Conservation (phyloP, 2,329 filamentous ascomycete species). For the Penicillium sp. region DNA sequence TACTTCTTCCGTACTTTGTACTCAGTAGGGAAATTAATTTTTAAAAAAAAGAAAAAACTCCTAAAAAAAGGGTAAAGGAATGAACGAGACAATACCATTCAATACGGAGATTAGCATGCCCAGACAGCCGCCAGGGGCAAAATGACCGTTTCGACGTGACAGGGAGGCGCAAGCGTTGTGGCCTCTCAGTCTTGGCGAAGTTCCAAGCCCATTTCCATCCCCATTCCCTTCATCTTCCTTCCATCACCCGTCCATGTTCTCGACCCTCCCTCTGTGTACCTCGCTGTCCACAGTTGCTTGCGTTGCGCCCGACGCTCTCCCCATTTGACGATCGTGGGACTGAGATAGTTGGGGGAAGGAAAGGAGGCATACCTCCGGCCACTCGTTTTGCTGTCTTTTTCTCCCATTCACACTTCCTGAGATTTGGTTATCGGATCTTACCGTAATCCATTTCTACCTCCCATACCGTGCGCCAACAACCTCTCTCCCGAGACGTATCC, state of each 20-base stretch:
- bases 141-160: constrained; percentile 30
- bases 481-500: background rate
- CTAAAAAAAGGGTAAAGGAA: background rate
- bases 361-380: constrained; percentile 48
- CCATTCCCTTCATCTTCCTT: constrained; percentile 26
- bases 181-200: constrained; percentile 39
- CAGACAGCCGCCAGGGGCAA: constrained; percentile 18
- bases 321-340: constrained; percentile 34
- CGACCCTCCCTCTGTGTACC: constrained; percentile 26
- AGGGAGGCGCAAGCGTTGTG: constrained; percentile 32
- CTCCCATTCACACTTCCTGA: constrained; percentile 23
- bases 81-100: constrained; percentile 3
- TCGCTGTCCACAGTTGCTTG: constrained; percentile 28
- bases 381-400: constrained; percentile 38
- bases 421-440: constrained; percentile 14
- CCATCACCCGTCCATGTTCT: constrained; percentile 32
- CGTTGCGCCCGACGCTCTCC: constrained; percentile 28
- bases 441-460: constrained; percentile 19
- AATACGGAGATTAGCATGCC: constrained; percentile 9
- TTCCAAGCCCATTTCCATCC: constrained; percentile 28
- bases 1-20: too few relatives aligned
- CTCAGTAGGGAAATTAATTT: too few relatives aligned
- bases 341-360: constrained; percentile 36
- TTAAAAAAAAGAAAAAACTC: too few relatives aligned
- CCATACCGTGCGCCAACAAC: background rate